Evolutionary conservation across 1,139 yeast genomes (phyloP), one percentile per base, ranked within the genome.

Genomic region (Groenewaldozyma auringiensis): DNA sequence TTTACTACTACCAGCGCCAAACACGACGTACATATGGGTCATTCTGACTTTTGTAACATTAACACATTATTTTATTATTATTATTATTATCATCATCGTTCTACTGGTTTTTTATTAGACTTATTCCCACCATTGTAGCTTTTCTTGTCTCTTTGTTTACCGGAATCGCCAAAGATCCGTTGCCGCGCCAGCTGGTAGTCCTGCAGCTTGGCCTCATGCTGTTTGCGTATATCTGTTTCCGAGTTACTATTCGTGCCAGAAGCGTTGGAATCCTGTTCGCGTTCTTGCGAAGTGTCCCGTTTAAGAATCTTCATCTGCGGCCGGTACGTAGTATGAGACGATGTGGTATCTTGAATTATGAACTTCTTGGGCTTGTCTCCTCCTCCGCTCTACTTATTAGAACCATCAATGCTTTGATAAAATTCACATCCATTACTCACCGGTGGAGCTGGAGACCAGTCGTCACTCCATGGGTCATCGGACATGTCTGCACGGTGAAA

Each of bases 1-100:
- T 50, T 37, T 51, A 50, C 41, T 51, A 51, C 40, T 52, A 46
- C 55, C 41, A 50, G 14, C 40, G 54, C 13, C 51, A 46, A 21
- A 46, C 49, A n/a, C 32, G 34, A 22, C 41, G 18, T 6, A 22
- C n/a, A 18, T 25, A 21, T 14, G 34, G 20, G 20, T 8, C 41
- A 14, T 25, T 13, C 34, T 35, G 39, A 36, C 21, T 18, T 18
- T 18, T 36, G 40, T 18, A 36, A 8, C n/a, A 6, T 18, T 17
- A 6, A 39, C 31, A 21, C 4, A 27, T 21, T 27, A 21, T 18
- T 8, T 25, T 25, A 25, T 25, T 25, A 25, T 25, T 25, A 6
- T 25, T 25, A 25, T 8, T 25, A 25, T 25, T 25, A 25, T 8
- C 11, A 25, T 25, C 11, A 25, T 25, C 11, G 29, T 25, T 8